phyloP scores from a whole-genome alignment of 495 filamentous ascomycete genomes.

The Entonaema liquescens region DNA sequence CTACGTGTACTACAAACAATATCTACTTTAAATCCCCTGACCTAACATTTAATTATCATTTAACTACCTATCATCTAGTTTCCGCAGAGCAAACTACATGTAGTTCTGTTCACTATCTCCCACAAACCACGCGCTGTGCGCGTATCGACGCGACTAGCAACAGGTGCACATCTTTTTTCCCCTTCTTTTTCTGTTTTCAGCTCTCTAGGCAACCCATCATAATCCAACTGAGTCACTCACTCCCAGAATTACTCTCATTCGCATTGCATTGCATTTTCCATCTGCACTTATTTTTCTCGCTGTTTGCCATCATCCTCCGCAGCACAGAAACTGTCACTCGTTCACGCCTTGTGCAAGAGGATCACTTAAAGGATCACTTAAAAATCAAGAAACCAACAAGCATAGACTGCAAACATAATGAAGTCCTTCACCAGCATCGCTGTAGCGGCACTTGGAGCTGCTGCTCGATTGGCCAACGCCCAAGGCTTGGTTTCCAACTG shows the following conservation, averaged over 20 bases:
- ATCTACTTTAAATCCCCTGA: too few species aligned
- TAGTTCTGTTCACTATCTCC: not conserved
- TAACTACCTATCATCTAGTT: too few species aligned
- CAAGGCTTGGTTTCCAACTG: slow-evolving; percentile 43
- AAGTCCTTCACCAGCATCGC: slow-evolving; percentile 6
- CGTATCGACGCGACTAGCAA: not conserved
- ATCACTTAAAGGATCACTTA: not conserved
- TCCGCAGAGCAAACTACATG: not conserved
- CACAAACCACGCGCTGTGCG: not conserved
- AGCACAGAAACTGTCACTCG: not conserved
- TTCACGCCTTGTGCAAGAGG: not conserved
- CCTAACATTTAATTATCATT: too few species aligned
- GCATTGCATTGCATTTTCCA: not conserved
- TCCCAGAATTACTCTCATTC: not conserved
- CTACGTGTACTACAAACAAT: too few species aligned
- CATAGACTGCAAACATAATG: not conserved
- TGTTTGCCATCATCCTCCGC: not conserved
- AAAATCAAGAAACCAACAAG: not conserved
- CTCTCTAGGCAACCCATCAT: not conserved
- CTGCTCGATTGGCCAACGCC: slow-evolving; percentile 13
- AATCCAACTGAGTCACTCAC: not conserved
- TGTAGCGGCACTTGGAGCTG: slow-evolving; percentile 11
- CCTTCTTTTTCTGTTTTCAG: not conserved
- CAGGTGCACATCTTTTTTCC: not conserved
- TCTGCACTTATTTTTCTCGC: not conserved